Conservation (phyloP, 495 filamentous ascomycete genomes). For the Penicillium fimorum region DNA sequence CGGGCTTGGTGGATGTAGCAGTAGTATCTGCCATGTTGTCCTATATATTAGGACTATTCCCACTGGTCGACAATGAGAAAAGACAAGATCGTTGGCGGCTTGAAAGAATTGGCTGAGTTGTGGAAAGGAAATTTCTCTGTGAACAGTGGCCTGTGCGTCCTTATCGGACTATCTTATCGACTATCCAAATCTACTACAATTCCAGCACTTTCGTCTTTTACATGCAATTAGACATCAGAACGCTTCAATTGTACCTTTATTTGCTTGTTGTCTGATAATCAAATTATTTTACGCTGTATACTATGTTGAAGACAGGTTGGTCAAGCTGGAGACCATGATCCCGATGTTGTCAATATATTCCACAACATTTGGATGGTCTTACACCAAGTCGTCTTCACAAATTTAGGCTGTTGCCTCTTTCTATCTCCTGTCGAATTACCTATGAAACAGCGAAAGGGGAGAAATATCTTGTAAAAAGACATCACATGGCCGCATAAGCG, state of each 20-base stretch:
- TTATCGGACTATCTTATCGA: conserved; percentile 32
- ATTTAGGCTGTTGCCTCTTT: too few relatives aligned
- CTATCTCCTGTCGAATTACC: too few relatives aligned
- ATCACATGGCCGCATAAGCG: too few relatives aligned
- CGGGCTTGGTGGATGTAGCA: conserved; percentile 53
- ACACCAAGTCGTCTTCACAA: not conserved
- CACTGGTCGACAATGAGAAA: conserved; percentile 2
- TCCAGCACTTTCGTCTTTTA: not conserved
- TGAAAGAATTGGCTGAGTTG: conserved; percentile 5
- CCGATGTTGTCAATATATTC: not conserved
- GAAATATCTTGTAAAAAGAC: too few relatives aligned
- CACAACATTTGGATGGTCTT: not conserved
- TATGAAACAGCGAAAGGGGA: too few relatives aligned
- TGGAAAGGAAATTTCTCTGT: conserved; percentile 30
- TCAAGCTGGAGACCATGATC: not conserved
- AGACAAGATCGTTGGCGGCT: conserved; percentile 6
- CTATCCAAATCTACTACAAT: conserved; percentile 7
- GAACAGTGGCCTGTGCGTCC: conserved; percentile 30
- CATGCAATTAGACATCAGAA: not conserved
- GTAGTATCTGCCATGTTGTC: conserved; percentile 40
- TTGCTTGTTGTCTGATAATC: not conserved
- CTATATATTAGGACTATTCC: not conserved
- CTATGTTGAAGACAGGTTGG: not conserved
- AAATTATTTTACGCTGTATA: not conserved
- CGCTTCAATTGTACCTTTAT: not conserved